Evolutionary conservation across 306 rosid genomes (phyloP).

Genomic region (Trifolium repens): DNA sequence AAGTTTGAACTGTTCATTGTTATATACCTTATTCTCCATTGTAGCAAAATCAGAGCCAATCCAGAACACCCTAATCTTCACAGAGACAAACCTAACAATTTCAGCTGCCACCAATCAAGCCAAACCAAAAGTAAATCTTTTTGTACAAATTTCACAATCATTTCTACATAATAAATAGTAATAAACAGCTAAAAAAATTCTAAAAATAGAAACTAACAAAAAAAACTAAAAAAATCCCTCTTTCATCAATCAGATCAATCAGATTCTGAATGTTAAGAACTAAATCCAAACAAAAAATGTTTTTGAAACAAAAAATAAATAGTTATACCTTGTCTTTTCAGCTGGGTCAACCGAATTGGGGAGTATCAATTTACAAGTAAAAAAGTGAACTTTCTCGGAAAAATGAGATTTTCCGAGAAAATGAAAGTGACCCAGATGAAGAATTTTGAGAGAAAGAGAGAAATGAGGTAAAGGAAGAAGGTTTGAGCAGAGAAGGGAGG

Average conservation of each 20-base stretch:
- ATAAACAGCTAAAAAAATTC: slow-evolving; percentile 7
- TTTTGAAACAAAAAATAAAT: neutral
- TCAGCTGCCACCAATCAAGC: slow-evolving; percentile 44
- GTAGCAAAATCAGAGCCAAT: slow-evolving; percentile 44
- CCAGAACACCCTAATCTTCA: slow-evolving; percentile 48
- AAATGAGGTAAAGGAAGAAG: slow-evolving; percentile 29
- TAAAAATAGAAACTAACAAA: neutral
- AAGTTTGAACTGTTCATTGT: slow-evolving; percentile 27
- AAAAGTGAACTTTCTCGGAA: slow-evolving; percentile 39
- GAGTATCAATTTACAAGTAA: slow-evolving; percentile 8
- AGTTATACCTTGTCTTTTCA: slow-evolving; percentile 45
- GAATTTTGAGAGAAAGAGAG: slow-evolving; percentile 29
- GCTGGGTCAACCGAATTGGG: slow-evolving; percentile 30
- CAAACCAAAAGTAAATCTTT: slow-evolving; percentile 19
- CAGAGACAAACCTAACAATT: slow-evolving; percentile 44
- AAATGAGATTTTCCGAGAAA: slow-evolving; percentile 40
- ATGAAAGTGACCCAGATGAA: slow-evolving; percentile 39
- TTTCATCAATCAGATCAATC: slow-evolving; percentile 51
- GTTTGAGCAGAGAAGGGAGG: slow-evolving; percentile 23
- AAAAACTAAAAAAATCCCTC: slow-evolving; percentile 5
- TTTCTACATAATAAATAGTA: neutral
- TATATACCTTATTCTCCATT: slow-evolving; percentile 58
- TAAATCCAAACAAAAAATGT: slow-evolving; percentile 2
- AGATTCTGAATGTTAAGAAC: slow-evolving; percentile 43
- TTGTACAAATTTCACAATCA: slow-evolving; percentile 17